Base-by-base conservation (phyloP, 208 protist genomes). In the Entamoeba dispar region DNA sequence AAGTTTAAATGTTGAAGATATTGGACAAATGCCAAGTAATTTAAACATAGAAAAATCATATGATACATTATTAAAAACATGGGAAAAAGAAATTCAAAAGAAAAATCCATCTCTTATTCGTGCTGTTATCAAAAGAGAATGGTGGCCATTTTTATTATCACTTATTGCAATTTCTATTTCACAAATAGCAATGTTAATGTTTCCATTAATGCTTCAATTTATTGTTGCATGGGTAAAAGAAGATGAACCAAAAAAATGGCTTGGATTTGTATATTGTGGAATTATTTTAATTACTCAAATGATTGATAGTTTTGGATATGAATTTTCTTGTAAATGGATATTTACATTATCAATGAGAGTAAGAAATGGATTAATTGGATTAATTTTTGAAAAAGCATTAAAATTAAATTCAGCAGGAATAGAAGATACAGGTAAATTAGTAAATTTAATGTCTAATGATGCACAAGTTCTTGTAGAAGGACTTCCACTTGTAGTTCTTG, bases 371-470 rank as follows among this genome's bases (percentile, higher is more conserved):
- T 27, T 77, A 10, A 77, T n/a, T 77, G 61, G 61, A 4, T 22
- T 77, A 7, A 77, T 77, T 34, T 77, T 38, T 27, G 61, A 77
- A 34, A 77, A 77, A 77, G 61, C 61, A 77, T 19, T 77, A 38
- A 77, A 77, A 77, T 27, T 77, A 10, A 77, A 77, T 77, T 22
- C 61, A n/a, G 61, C 61, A n/a, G 61, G 61, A 77, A 77, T 77
- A n/a, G 61, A 22, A 77, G 61, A 77, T 38, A 22, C 61, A 15
- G 96, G 96, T 69, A 95, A 96, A 61, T 95, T 97, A 61, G 94
- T 96, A 17, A 96, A 97, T 93, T 92, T 96, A 52, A 95, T 96
- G 94, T 94, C 93, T 14, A 92, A 93, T 34, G 95, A 96, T 92
- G 93, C 93, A 5, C 22, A 50, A 10, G 69, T 7, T 31, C 57